phyloP scores from a whole-genome alignment of 192 early-diverging fungal species.

The Gamsiella multidivaricata region DNA sequence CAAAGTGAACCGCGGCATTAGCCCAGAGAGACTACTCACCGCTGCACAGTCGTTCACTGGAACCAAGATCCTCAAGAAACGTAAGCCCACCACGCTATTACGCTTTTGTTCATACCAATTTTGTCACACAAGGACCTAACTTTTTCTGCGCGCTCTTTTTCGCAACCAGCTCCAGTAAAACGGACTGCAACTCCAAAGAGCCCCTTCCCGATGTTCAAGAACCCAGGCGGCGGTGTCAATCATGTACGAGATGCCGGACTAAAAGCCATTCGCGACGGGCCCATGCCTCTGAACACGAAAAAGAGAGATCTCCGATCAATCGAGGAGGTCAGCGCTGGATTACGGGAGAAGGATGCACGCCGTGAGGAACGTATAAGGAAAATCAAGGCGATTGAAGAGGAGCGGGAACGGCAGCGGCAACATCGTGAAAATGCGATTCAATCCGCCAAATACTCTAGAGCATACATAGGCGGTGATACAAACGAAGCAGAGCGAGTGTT shows the following conservation, averaged over 20 bases:
- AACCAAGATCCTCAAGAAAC: constrained; percentile 31
- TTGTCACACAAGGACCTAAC: no score
- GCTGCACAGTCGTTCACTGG: constrained; percentile 27
- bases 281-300: constrained; percentile 34
- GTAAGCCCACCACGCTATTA: constrained; percentile 11
- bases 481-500: constrained; percentile 34
- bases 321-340: constrained; percentile 23
- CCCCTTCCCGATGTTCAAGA: constrained; percentile 35
- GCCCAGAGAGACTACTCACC: constrained; percentile 38
- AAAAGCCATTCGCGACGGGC: constrained; percentile 49
- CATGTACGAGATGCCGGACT: constrained; percentile 44
- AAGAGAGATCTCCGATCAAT: constrained; percentile 37
- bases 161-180: constrained; percentile 32
- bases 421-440: constrained; percentile 48
- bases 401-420: constrained; percentile 11
- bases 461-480: constrained; percentile 32
- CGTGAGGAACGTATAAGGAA: constrained; percentile 25
- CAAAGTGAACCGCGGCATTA: constrained; percentile 42
- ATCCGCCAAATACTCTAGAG: constrained; percentile 31
- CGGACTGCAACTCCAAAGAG: constrained; percentile 21
- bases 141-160: not conserved
- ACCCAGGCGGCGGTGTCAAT: constrained; percentile 21
- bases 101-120: no score
- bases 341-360: constrained; percentile 23
- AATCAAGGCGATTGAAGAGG: constrained; percentile 37